phyloP scores from a whole-genome alignment of 78 protist genomes.

The slime mould (Dictyostelium discoideum) region DNA sequence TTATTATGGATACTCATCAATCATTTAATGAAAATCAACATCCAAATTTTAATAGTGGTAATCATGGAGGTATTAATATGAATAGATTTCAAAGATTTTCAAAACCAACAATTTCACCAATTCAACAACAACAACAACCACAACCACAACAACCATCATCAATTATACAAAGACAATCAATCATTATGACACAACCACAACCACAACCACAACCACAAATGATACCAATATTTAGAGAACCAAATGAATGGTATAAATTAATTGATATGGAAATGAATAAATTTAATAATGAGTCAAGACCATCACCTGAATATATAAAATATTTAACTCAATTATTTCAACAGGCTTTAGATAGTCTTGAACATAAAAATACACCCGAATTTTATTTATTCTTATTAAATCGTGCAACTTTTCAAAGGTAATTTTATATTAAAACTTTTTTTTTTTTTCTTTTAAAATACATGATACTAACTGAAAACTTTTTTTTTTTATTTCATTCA shows the following conservation, averaged over 20 bases:
- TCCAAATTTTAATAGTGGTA: background rate
- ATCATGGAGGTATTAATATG: background rate
- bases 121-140: slow-evolving; percentile 6
- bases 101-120: background rate
- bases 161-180: background rate
- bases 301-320: slow-evolving; percentile 6
- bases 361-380: background rate
- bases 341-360: background rate
- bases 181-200: background rate
- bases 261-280: background rate
- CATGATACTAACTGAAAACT: too few species aligned
- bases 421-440: background rate
- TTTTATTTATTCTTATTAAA: background rate
- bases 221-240: background rate
- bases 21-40: slow-evolving; percentile 13
- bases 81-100: slow-evolving; percentile 2
- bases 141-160: background rate
- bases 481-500: too few species aligned
- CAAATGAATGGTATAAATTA: slow-evolving; percentile 13
- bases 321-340: slow-evolving; percentile 2
- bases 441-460: background rate
- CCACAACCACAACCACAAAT: background rate
- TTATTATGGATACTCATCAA: background rate
- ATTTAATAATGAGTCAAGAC: background rate
- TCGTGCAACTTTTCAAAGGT: slow-evolving; percentile 17